A percentile compares a stretch with the other conserved stretches of the same genome.
Evolutionary conservation across 805 yeast species (phyloP).

Genomic region (Kodamaea kaohsiungensis): DNA sequence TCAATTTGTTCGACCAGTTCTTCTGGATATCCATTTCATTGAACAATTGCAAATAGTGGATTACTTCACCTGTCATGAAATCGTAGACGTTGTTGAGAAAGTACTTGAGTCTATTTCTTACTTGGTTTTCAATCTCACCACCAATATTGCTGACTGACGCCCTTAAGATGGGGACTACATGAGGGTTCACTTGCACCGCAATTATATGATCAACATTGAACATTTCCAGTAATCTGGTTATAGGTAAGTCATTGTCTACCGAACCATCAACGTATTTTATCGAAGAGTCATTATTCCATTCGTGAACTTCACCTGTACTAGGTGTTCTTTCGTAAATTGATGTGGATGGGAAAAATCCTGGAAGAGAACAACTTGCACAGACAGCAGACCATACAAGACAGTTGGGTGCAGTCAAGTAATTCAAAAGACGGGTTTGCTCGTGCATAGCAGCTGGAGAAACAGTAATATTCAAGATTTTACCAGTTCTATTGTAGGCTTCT

Average conservation of each 20-base stretch:
- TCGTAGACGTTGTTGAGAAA: conserved; percentile 56
- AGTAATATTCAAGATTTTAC: conserved; percentile 88
- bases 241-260: conserved; percentile 91
- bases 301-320: conserved; percentile 66
- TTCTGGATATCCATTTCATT: conserved; percentile 77
- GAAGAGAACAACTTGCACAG: conserved; percentile 92
- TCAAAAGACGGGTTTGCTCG: conserved; percentile 85
- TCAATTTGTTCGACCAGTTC: conserved; percentile 68
- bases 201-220: conserved; percentile 96
- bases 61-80: conserved; percentile 65
- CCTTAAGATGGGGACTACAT: conserved; percentile 84
- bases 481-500: conserved; percentile 93
- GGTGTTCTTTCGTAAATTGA: conserved; percentile 83
- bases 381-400: conserved; percentile 86
- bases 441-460: conserved; percentile 90
- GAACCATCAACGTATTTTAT: conserved; percentile 93
- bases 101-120: conserved; percentile 55
- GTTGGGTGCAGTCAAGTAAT: conserved; percentile 78
- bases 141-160: conserved; percentile 68
- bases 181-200: conserved; percentile 97
- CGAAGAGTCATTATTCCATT: conserved; percentile 77
- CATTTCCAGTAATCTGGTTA: conserved; percentile 89
- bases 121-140: conserved; percentile 64
- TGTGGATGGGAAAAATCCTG: conserved; percentile 86
- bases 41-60: conserved; percentile 72